Evolutionary conservation across 208 protist genomes (phyloP), one percentile per base, ranked within the genome.

Genomic region (Acanthamoeba divionensis): DNA sequence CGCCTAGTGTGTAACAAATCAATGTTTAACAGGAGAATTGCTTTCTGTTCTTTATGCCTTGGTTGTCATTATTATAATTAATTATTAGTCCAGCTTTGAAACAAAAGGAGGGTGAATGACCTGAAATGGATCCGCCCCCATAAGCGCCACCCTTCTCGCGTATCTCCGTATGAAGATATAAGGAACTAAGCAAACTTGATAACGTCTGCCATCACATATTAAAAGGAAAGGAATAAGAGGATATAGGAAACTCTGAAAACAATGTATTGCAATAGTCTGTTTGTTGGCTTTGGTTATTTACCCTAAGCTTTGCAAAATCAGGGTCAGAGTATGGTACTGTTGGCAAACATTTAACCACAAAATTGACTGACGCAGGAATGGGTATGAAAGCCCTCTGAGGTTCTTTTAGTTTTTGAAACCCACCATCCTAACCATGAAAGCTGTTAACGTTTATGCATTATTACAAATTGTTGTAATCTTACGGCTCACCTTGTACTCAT

Each of bases 61-160:
- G n/a, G n/a, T n/a, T n/a, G n/a, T n/a, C n/a, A n/a, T n/a, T n/a
- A n/a, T n/a, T n/a, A n/a, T n/a, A n/a, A n/a, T n/a, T n/a, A n/a
- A n/a, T n/a, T n/a, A n/a, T n/a, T n/a, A n/a, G n/a, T n/a, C n/a
- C n/a, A n/a, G n/a, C n/a, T n/a, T n/a, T n/a, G n/a, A n/a, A n/a
- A n/a, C n/a, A n/a, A n/a, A n/a, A n/a, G n/a, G n/a, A n/a, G n/a
- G n/a, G n/a, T n/a, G n/a, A n/a, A n/a, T n/a, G n/a, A n/a, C n/a
- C n/a, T n/a, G 29, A 62, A 21, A 73, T 66, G 18, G 85, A 71
- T 21, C 93, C 93, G 36, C 82, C 82, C 45, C 93, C 93, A 62
- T 94, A 94, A 1, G 93, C 93, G 4, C 93, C 93, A 65, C 92
- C 93, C 48, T 94, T 94, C 54, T 94, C 93, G 36, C 93, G 73